phyloP scores from a whole-genome alignment of 2,329 filamentous ascomycete genomes.

The Diaporthe longicolla region DNA sequence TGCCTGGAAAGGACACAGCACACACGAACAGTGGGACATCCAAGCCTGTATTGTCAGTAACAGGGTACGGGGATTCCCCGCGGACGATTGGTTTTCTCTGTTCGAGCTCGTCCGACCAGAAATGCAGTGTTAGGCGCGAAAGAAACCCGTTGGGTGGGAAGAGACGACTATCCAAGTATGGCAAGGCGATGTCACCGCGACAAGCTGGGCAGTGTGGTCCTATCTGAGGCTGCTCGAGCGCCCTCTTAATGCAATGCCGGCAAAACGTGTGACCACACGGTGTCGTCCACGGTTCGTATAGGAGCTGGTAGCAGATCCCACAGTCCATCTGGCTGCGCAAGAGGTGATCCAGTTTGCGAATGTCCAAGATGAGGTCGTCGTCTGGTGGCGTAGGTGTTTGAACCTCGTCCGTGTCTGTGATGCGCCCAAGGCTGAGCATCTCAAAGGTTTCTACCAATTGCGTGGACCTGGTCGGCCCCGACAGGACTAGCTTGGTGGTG shows the following conservation, averaged over 20 bases:
- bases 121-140: conserved; percentile 71
- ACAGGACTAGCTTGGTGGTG: conserved; percentile 68
- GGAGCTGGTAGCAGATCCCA: conserved; percentile 87
- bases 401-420: conserved; percentile 67
- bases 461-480: conserved; percentile 58
- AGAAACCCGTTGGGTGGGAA: conserved; percentile 74
- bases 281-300: conserved; percentile 87
- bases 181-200: conserved; percentile 72
- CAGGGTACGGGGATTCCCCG: conserved; percentile 66
- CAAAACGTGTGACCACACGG: conserved; percentile 93
- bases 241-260: conserved; percentile 80
- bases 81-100: conserved; percentile 69
- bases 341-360: conserved; percentile 72
- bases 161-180: conserved; percentile 56
- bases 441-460: conserved; percentile 76
- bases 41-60: conserved; percentile 64
- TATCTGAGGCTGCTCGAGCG: conserved; percentile 73
- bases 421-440: conserved; percentile 70
- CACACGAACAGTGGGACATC: conserved; percentile 84
- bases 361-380: conserved; percentile 53
- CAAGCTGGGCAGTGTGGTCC: conserved; percentile 86
- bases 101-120: conserved; percentile 78
- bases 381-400: conserved; percentile 48
- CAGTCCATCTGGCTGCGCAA: conserved; percentile 84
- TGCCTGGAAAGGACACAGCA: conserved; percentile 83